Conservation (phyloP, 345 rosid species). For the Citrus maxima region DNA sequence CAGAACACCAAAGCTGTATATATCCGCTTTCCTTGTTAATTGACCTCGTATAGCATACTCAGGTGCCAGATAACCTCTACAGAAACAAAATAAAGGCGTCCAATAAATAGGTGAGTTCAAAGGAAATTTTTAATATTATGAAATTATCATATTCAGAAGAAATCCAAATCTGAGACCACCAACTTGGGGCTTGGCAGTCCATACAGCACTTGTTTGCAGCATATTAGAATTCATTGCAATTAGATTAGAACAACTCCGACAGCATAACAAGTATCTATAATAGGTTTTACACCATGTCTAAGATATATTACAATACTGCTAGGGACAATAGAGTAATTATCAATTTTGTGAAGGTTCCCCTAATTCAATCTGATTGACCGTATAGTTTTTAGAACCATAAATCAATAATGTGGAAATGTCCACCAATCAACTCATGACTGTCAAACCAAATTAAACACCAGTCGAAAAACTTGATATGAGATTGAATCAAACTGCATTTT, state of each 20-base stretch:
- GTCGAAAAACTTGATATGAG: background rate
- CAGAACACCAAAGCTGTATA: constrained; percentile 73
- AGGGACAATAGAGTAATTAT: background rate
- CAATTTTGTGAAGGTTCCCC: background rate
- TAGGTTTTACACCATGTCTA: background rate
- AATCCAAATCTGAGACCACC: background rate
- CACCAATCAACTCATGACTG: background rate
- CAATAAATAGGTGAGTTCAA: background rate
- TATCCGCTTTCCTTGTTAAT: constrained; percentile 62
- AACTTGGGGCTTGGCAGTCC: background rate
- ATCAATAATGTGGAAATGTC: background rate
- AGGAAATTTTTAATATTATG: background rate
- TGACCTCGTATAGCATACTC: constrained; percentile 74
- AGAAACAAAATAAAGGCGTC: constrained; percentile 7
- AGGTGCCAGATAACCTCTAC: constrained; percentile 75
- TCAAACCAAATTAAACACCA: background rate
- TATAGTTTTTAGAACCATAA: background rate
- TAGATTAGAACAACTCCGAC: background rate
- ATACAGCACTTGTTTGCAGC: background rate
- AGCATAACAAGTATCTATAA: background rate
- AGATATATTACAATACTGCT: background rate
- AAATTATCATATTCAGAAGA: background rate
- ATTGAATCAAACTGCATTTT: background rate
- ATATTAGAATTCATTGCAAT: background rate
- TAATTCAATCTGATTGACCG: background rate